Conservation (phyloP, 768 basidiomycete genomes). For the Amanita molliuscula region DNA sequence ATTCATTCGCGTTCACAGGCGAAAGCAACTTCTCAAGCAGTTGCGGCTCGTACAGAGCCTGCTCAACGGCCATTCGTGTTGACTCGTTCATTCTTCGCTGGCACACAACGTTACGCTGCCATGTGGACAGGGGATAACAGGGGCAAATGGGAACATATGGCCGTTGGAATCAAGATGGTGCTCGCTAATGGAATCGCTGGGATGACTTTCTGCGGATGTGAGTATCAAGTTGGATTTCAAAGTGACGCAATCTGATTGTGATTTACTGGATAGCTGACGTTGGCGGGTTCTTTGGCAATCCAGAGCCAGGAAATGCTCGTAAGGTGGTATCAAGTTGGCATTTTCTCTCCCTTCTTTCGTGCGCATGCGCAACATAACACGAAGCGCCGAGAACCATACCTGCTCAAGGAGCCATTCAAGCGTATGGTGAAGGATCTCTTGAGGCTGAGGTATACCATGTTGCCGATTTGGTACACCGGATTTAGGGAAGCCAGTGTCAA, state of each 20-base stretch:
- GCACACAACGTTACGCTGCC: constrained; percentile 91
- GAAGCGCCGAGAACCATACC: constrained; percentile 92
- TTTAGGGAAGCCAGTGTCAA: constrained; percentile 81
- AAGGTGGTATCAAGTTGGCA: constrained; percentile 94
- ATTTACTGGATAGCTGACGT: constrained; percentile 65
- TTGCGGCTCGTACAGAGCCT: constrained; percentile 65
- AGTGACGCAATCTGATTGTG: background rate
- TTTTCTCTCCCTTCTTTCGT: constrained; percentile 95
- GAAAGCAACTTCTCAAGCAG: constrained; percentile 74
- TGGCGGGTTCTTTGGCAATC: constrained; percentile 98
- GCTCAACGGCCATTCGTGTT: constrained; percentile 89
- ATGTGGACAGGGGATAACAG: constrained; percentile 99
- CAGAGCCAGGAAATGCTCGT: constrained; percentile 90
- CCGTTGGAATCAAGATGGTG: constrained; percentile 88
- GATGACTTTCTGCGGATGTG: constrained; percentile 87
- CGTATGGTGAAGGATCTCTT: constrained; percentile 70
- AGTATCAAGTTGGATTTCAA: constrained; percentile 18
- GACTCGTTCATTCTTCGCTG: constrained; percentile 90
- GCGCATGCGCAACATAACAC: constrained; percentile 98
- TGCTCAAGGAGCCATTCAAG: constrained; percentile 85
- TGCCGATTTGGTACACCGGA: constrained; percentile 95
- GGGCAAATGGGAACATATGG: constrained; percentile 97
- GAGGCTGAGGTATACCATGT: constrained; percentile 72
- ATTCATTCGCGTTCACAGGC: constrained; percentile 34
- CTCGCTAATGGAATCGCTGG: constrained; percentile 82